These are phyloP conservation scores for Gleditsia sinensis DNA, from an alignment of 306 rosid species.

Conservation along the genomic window DNA sequence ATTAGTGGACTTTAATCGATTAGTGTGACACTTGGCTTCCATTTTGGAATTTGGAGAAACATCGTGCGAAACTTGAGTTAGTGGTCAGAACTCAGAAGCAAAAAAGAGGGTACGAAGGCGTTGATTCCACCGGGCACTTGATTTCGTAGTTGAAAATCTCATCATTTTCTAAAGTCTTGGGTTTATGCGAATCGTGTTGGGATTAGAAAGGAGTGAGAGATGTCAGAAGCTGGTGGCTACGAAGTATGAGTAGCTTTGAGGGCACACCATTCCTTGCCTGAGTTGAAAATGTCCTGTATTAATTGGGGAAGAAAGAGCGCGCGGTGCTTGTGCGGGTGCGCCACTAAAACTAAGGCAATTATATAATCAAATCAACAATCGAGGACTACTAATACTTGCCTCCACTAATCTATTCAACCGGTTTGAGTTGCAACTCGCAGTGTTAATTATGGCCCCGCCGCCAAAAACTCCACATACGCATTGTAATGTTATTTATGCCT, in stretches of 20 bases:
- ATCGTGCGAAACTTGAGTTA: neutral
- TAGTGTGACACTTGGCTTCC: neutral
- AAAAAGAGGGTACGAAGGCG: neutral
- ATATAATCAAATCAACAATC: too few relatives aligned
- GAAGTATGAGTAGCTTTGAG: neutral
- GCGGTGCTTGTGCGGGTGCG: neutral
- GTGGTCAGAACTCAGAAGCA: neutral
- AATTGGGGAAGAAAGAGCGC: too few relatives aligned
- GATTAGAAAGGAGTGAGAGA: neutral
- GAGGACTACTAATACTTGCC: too few relatives aligned
- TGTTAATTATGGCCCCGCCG: too few relatives aligned
- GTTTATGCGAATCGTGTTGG: neutral
- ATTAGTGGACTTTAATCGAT: too few relatives aligned
- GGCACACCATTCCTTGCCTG: neutral
- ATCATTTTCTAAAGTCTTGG: neutral
- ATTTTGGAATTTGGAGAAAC: neutral
- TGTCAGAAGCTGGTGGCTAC: neutral
- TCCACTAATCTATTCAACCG: too few relatives aligned
- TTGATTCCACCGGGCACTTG: neutral
- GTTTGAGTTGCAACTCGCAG: too few relatives aligned
- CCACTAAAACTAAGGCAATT: neutral
- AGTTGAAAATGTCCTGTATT: too few relatives aligned
- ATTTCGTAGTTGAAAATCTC: neutral
- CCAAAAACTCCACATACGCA: too few relatives aligned
- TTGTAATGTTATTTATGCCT: neutral